These are phyloP conservation scores for Rosa rugosa DNA, from an alignment of 306 rosid genomes.

Conservation along the genomic window DNA sequence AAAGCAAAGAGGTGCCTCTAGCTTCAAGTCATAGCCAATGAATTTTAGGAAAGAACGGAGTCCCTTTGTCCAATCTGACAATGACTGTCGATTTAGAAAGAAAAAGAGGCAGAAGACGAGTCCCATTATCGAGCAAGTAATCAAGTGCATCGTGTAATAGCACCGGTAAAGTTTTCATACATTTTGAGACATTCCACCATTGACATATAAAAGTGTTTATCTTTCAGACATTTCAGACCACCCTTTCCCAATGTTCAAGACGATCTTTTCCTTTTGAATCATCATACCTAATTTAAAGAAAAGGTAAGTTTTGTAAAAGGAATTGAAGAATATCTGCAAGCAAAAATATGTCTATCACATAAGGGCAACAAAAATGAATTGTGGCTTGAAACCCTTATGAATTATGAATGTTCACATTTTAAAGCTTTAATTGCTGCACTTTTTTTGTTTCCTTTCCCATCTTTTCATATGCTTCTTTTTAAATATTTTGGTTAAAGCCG, in stretches of 20 bases:
- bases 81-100: not conserved
- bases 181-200: not conserved
- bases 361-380: not conserved
- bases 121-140: not conserved
- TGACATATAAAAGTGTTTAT: not conserved
- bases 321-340: not conserved
- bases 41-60: not conserved
- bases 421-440: not conserved
- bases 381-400: not conserved
- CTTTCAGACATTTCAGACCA: not conserved
- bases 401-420: not conserved
- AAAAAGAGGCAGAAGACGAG: not conserved
- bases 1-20: not conserved
- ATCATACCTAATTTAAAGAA: not conserved
- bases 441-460: not conserved
- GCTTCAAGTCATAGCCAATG: constrained; percentile 12
- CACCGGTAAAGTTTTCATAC: not conserved
- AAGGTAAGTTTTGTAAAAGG: not conserved
- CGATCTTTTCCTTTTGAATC: not conserved
- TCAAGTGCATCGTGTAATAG: not conserved
- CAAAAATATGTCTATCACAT: not conserved
- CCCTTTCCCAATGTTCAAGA: not conserved
- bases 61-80: not conserved
- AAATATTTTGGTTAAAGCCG: not conserved
- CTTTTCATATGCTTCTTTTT: not conserved